Evolutionary conservation across 2,329 filamentous ascomycete genomes (phyloP), one percentile per base, ranked within the genome.

Genomic region (Trichoderma sp.): DNA sequence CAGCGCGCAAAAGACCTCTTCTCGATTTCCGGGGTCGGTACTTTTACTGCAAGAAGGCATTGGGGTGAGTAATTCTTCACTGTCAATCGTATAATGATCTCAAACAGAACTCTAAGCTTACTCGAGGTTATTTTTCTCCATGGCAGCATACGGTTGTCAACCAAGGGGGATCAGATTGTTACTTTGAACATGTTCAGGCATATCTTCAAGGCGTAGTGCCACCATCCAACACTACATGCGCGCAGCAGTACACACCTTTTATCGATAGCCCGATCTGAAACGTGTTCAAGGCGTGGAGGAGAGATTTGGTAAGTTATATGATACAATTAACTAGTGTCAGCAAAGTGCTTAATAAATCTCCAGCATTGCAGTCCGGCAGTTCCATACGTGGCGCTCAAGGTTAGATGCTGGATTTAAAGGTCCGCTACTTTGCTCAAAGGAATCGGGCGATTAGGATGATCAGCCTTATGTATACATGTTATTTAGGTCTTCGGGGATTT

Each of bases 161-260:
- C 26, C 39, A 65, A 11, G 43, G 39, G 3, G 62, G 39, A 2
- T 65, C 62, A 6, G 28, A 53, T 6, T 65, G 62, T 65, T 65
- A 65, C 26, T 53, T 65, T 65, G 43, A 34, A 53, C 62, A 65
- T 8, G 62, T 65, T 53, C 62, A 65, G 39, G 62, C 62, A 65
- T 65, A 65, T 24, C 18, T 65, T 53, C 43, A 53, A 36, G 62
- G 62, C 43, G 53, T 65, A 53, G 26, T 65, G n/a, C 62, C 43
- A 6, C 15, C 26, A 11, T 53, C 62, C 43, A 65, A 65, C 43
- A 65, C 24, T 12, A 65, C 62, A 53, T 65, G 62, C 39, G 1
- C 43, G 28, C 62, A 53, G 12, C 43, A 65, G 15, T 53, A 24
- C 39, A 53, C n/a, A 6, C 62, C 43, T 2, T 65, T 65, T 4